These are phyloP conservation scores for Candida labiduridarum DNA, from an alignment of 1,139 yeast species.

Conservation along the genomic window DNA sequence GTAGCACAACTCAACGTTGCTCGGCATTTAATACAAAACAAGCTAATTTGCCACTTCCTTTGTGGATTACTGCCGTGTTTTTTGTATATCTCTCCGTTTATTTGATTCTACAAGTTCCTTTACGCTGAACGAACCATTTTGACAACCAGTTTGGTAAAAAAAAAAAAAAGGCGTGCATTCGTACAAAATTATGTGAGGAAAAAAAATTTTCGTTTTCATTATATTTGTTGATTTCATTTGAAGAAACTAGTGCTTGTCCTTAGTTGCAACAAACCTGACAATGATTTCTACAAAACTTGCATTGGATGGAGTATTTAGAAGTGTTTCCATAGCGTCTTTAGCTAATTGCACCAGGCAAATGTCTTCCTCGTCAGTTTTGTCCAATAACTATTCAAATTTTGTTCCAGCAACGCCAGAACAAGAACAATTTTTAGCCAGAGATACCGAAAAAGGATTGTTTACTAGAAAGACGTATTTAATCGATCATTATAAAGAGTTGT, in stretches of 20 bases:
- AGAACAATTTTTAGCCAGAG: constrained; percentile 24
- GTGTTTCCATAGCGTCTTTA: not conserved
- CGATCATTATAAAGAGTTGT: constrained; percentile 73
- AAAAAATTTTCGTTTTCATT: not conserved
- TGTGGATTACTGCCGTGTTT: no score
- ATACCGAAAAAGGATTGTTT: constrained; percentile 52
- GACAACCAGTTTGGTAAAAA: no score
- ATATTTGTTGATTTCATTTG: not conserved
- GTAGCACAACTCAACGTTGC: no score
- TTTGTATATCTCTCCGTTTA: no score
- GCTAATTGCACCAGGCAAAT: constrained; percentile 1
- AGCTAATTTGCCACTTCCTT: no score
- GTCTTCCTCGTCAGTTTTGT: not conserved
- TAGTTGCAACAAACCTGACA: not conserved
- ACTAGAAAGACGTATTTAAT: constrained; percentile 84
- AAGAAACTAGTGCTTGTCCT: not conserved
- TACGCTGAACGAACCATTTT: no score
- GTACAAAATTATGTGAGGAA: not conserved
- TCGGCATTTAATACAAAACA: no score
- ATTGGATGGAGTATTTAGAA: not conserved
- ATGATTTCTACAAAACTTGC: not conserved
- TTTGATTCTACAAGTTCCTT: no score
- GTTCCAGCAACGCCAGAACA: constrained; percentile 13
- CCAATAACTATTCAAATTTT: not conserved
- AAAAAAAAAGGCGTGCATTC: not conserved